phyloP scores from a whole-genome alignment of 1,284 basidiomycete genomes.

The Cutaneotrichosporon sp. region DNA sequence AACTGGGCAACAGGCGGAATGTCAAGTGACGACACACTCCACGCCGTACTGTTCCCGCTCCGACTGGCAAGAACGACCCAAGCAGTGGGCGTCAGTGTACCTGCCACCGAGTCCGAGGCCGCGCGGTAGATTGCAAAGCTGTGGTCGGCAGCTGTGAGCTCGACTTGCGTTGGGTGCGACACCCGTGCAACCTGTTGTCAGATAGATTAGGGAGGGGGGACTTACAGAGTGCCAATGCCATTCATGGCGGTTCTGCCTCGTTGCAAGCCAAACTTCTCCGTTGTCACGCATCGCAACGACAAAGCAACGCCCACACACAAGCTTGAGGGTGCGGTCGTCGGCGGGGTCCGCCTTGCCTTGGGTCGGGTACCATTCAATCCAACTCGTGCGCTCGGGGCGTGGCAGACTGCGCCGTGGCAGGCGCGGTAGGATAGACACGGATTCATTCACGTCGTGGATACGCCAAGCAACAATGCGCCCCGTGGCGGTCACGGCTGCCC shows the following conservation, averaged over 20 bases:
- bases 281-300: constrained; percentile 9
- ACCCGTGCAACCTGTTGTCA: constrained; percentile 4
- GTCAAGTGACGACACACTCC: constrained; percentile 4
- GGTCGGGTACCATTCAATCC: constrained; percentile 5
- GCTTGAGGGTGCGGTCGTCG: constrained; percentile 7
- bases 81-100: not conserved
- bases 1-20: constrained; percentile 1
- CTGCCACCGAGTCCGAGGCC: not conserved
- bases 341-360: not conserved
- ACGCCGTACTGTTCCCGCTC: not conserved
- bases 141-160: constrained; percentile 3
- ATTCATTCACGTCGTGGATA: not conserved
- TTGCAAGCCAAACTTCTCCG: constrained; percentile 7
- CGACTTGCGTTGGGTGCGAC: not conserved
- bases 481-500: constrained; percentile 6
- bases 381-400: not conserved
- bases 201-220: not conserved
- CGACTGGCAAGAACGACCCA: not conserved
- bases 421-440: not conserved
- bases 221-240: constrained; percentile 8
- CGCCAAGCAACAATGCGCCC: constrained; percentile 10
- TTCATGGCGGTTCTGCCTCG: not conserved
- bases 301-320: constrained; percentile 2
- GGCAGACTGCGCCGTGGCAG: not conserved
- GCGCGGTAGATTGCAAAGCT: constrained; percentile 3